Evolutionary conservation across 2,329 filamentous ascomycete genomes (phyloP).

Genomic region (Botrytis squamosa): DNA sequence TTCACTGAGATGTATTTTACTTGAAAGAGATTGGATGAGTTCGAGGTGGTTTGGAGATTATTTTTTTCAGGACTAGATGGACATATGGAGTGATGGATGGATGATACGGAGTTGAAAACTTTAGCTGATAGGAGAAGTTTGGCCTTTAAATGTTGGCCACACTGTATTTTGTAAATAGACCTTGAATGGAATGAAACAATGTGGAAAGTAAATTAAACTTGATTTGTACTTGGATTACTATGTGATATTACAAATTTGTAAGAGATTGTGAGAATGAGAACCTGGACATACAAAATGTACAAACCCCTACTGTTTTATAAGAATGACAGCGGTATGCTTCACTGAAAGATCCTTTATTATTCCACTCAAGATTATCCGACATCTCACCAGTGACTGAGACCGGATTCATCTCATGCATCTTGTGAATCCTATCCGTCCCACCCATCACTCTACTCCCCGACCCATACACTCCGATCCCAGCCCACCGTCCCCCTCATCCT

Average conservation of each 20-base stretch:
- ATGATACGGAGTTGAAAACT: neutral
- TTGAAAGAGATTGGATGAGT: neutral
- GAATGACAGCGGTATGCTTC: neutral
- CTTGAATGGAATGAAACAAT: neutral
- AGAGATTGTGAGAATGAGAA: neutral
- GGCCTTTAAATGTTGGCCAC: neutral
- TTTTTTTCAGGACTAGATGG: neutral
- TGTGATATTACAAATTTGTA: neutral
- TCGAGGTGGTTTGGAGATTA: conserved; percentile 1
- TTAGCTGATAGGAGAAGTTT: neutral
- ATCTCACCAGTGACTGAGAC: neutral
- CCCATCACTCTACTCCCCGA: neutral
- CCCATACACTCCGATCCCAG: conserved; percentile 7
- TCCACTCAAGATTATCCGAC: neutral
- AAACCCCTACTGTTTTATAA: neutral
- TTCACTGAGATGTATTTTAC: neutral
- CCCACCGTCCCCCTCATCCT: conserved; percentile 12
- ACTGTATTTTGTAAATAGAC: neutral
- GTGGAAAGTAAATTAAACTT: neutral
- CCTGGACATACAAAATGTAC: neutral
- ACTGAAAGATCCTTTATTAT: neutral
- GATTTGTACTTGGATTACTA: neutral
- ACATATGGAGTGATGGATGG: neutral
- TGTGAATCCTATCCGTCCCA: neutral
- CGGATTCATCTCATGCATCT: neutral